A percentile compares a stretch with the other conserved stretches of the same genome.
Conservation (phyloP, 371 early-diverging fungal genomes). For the Rhizomucor miehei region DNA sequence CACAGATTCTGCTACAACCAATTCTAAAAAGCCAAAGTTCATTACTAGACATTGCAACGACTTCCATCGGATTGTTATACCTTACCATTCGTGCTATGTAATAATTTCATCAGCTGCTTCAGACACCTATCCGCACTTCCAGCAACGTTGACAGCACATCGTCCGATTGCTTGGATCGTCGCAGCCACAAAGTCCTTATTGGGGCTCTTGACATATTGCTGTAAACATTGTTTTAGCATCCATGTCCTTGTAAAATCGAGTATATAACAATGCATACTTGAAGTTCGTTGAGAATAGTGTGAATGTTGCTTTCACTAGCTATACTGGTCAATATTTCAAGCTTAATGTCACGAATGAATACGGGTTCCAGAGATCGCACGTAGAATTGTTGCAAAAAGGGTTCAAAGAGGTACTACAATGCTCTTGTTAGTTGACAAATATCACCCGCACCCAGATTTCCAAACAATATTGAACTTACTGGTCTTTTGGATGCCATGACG, state of each 20-base stretch:
- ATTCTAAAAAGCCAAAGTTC: conserved; percentile 53
- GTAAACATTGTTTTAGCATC: not conserved
- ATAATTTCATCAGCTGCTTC: conserved; percentile 60
- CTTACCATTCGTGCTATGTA: conserved; percentile 72
- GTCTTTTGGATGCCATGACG: conserved; percentile 67
- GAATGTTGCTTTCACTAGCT: conserved; percentile 60
- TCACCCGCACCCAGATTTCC: not conserved
- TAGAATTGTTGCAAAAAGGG: conserved; percentile 77
- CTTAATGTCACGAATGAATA: conserved; percentile 77
- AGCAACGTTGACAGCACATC: conserved; percentile 64
- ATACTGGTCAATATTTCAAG: conserved; percentile 79
- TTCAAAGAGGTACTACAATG: conserved; percentile 60
- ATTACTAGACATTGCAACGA: not conserved
- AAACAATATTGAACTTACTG: conserved; percentile 38
- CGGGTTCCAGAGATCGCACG: conserved; percentile 76
- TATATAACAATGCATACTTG: too few species aligned
- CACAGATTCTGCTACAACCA: conserved; percentile 78
- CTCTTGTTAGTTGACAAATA: not conserved
- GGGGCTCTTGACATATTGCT: conserved; percentile 74
- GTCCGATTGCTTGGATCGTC: conserved; percentile 73
- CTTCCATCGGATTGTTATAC: not conserved
- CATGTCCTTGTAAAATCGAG: not conserved
- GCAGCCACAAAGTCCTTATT: conserved; percentile 69
- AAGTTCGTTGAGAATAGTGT: conserved; percentile 46
- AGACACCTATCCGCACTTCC: conserved; percentile 60